A percentile compares a stretch with the other conserved stretches of the same genome.
These are phyloP conservation scores for Colletotrichum coccodes DNA, from an alignment of 2,329 filamentous ascomycete genomes.

Conservation along the genomic window DNA sequence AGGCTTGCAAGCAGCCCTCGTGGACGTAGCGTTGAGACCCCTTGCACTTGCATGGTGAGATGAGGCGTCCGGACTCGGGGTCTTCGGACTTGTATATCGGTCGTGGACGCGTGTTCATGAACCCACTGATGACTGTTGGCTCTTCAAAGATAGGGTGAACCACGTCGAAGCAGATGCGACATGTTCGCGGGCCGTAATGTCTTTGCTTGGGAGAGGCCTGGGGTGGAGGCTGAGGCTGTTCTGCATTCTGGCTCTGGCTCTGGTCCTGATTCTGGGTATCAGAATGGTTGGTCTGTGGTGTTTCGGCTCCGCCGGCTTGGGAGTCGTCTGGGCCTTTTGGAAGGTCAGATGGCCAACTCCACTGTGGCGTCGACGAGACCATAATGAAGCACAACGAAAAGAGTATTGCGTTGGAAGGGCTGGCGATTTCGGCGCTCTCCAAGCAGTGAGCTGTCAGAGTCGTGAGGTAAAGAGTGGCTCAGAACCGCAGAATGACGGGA, in stretches of 20 bases:
- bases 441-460: background rate
- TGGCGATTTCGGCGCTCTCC: background rate
- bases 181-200: constrained; percentile 78
- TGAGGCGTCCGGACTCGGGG: constrained; percentile 77
- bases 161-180: constrained; percentile 88
- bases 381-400: background rate
- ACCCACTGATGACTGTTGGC: constrained; percentile 35
- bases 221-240: constrained; percentile 5
- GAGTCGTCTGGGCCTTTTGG: background rate
- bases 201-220: constrained; percentile 37
- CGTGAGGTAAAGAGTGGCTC: background rate
- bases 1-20: constrained; percentile 85
- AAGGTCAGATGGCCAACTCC: constrained; percentile 26
- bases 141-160: constrained; percentile 58
- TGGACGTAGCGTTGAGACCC: constrained; percentile 95
- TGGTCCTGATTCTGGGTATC: background rate
- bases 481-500: background rate
- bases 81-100: constrained; percentile 78
- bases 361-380: constrained; percentile 21
- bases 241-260: background rate
- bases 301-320: constrained; percentile 8
- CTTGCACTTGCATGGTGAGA: constrained; percentile 93
- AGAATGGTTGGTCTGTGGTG: background rate
- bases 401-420: background rate
- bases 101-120: constrained; percentile 38